phyloP scores from a whole-genome alignment of 352 stramenopile genomes.

The Albugo candida region DNA sequence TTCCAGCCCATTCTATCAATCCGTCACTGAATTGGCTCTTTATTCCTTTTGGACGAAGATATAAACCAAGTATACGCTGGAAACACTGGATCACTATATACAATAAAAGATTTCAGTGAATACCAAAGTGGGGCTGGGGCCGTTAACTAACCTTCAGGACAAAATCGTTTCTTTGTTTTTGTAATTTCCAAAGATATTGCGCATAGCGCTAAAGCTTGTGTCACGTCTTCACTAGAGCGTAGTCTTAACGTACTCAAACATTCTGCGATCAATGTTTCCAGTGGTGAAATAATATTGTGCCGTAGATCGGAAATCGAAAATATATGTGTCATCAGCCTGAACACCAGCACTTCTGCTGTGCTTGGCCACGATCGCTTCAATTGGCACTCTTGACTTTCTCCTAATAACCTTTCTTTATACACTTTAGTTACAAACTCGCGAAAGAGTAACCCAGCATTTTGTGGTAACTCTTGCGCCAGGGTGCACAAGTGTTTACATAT shows the following conservation, averaged over 20 bases:
- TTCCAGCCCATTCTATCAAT: no score
- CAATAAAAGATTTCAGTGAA: no score
- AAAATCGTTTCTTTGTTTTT: conserved; percentile 78
- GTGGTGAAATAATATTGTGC: conserved; percentile 87
- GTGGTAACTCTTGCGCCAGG: conserved; percentile 80
- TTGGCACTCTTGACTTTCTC: no score
- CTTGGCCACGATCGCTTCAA: conserved; percentile 35
- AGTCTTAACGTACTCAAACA: conserved; percentile 66
- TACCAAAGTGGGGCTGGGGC: no score
- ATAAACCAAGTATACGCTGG: no score
- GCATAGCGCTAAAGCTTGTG: conserved; percentile 58
- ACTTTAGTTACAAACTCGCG: conserved; percentile 82
- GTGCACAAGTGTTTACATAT: conserved; percentile 73
- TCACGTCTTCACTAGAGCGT: conserved; percentile 46
- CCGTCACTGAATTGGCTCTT: no score
- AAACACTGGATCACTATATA: no score
- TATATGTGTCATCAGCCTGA: conserved; percentile 74
- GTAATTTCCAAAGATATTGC: conserved; percentile 52
- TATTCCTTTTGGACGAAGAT: no score
- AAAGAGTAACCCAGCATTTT: conserved; percentile 76
- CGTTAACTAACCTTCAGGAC: conserved; percentile 35
- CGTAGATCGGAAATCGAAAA: conserved; percentile 88
- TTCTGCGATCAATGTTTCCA: conserved; percentile 83
- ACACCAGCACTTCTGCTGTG: conserved; percentile 78
- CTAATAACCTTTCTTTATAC: conserved; percentile 7